Evolutionary conservation across 495 filamentous ascomycete genomes (phyloP).

Genomic region (Penicillium bovifimosum): DNA sequence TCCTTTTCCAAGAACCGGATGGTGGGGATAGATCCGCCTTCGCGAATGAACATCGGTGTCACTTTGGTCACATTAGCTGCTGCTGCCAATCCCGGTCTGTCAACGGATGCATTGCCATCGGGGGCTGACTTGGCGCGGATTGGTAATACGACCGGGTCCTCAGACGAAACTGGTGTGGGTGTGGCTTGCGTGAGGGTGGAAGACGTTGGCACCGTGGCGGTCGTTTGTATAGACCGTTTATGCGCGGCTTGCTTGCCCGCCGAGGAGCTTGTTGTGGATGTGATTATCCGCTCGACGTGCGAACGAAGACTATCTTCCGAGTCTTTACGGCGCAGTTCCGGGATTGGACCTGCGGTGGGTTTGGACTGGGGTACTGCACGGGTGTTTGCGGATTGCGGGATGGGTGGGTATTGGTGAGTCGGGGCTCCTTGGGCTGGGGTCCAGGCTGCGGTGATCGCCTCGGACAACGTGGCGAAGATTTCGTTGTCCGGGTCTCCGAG

Average conservation of each 20-base stretch:
- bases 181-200: constrained; percentile 50
- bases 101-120: background rate
- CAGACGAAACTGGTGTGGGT: constrained; percentile 25
- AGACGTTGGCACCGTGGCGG: constrained; percentile 49
- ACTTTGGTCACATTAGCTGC: constrained; percentile 14
- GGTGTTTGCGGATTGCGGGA: constrained; percentile 10
- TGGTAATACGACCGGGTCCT: constrained; percentile 11
- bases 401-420: constrained; percentile 32
- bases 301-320: constrained; percentile 43
- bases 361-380: constrained; percentile 15
- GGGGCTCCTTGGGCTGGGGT: constrained; percentile 23
- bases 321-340: constrained; percentile 31
- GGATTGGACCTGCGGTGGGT: constrained; percentile 8
- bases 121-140: constrained; percentile 19
- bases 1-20: constrained; percentile 94
- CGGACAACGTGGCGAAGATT: constrained; percentile 83
- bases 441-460: constrained; percentile 84
- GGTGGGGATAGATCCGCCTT: constrained; percentile 89
- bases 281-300: constrained; percentile 44
- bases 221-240: constrained; percentile 31
- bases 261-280: constrained; percentile 39
- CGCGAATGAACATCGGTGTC: constrained; percentile 76
- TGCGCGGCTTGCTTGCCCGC: constrained; percentile 29
- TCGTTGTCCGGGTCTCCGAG: constrained; percentile 86
- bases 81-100: background rate